These are phyloP conservation scores for Penicillium nordicum DNA, from an alignment of 2,329 filamentous ascomycete species.

Conservation along the genomic window DNA sequence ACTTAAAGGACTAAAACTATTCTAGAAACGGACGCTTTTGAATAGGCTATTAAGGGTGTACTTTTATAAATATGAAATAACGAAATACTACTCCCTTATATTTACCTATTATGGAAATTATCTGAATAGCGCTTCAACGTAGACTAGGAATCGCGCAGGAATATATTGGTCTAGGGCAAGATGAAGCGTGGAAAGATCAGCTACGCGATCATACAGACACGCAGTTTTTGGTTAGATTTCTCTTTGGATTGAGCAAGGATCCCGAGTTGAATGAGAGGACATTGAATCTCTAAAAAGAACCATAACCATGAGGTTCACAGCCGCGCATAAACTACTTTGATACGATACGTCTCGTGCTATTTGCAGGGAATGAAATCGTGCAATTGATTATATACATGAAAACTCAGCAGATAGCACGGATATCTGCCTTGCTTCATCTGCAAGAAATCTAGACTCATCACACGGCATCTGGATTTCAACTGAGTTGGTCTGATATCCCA, in stretches of 20 bases:
- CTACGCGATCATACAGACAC: not conserved
- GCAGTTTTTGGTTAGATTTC: not conserved
- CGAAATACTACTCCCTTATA: too few species aligned
- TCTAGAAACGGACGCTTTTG: too few species aligned
- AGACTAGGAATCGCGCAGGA: too few species aligned
- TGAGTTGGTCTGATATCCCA: not conserved
- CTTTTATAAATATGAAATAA: too few species aligned
- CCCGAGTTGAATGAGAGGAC: too few species aligned
- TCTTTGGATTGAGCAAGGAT: not conserved
- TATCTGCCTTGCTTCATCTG: not conserved
- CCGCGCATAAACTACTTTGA: not conserved
- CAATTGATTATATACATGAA: slow-evolving; percentile 1
- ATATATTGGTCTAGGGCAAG: not conserved
- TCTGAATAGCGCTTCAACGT: too few species aligned
- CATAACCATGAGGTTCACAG: not conserved
- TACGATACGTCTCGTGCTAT: not conserved
- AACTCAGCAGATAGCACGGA: not conserved
- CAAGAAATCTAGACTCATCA: not conserved
- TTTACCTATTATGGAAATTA: too few species aligned
- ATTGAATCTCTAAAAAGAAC: too few species aligned
- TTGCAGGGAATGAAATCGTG: not conserved
- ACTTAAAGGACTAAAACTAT: too few species aligned
- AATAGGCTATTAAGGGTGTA: too few species aligned
- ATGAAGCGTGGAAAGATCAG: not conserved
- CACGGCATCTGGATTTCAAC: not conserved